Conservation (phyloP, 495 filamentous ascomycete genomes). For the Hamigera avellanea region DNA sequence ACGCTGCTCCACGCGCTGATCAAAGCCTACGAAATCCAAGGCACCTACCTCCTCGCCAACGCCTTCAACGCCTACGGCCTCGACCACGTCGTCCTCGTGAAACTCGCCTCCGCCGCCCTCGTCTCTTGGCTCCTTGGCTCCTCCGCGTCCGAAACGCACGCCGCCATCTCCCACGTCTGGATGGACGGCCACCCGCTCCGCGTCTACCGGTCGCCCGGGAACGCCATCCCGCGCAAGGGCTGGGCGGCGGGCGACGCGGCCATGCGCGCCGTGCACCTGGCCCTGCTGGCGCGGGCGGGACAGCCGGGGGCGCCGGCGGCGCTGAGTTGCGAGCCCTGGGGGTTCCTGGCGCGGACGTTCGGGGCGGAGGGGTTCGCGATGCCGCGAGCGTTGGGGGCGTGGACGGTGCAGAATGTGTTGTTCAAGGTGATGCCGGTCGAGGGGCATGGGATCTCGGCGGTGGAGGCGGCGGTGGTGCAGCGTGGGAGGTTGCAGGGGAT, state of each 20-base stretch:
- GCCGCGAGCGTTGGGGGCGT: constrained; percentile 19
- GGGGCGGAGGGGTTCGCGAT: constrained; percentile 14
- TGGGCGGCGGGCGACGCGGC: constrained; percentile 37
- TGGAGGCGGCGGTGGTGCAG: constrained; percentile 23
- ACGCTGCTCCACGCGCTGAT: constrained; percentile 24
- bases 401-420: constrained; percentile 23
- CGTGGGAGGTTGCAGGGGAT: constrained; percentile 3
- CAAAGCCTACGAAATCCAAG: constrained; percentile 40
- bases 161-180: constrained; percentile 28
- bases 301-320: constrained; percentile 24
- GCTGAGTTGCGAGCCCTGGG: constrained; percentile 23
- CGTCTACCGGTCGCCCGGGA: constrained; percentile 19
- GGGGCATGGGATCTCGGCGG: constrained; percentile 25
- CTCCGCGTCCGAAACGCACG: constrained; percentile 15
- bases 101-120: constrained; percentile 29
- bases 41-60: constrained; percentile 26
- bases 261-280: constrained; percentile 33
- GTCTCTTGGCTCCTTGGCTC: constrained; percentile 26
- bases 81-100: constrained; percentile 35
- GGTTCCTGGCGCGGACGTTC: constrained; percentile 23
- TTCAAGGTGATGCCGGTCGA: constrained; percentile 30
- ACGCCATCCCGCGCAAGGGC: constrained; percentile 31
- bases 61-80: constrained; percentile 29
- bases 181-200: constrained; percentile 27
- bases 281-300: constrained; percentile 14